Conservation (phyloP, 768 basidiomycete species). For the Suillus weaverae region DNA sequence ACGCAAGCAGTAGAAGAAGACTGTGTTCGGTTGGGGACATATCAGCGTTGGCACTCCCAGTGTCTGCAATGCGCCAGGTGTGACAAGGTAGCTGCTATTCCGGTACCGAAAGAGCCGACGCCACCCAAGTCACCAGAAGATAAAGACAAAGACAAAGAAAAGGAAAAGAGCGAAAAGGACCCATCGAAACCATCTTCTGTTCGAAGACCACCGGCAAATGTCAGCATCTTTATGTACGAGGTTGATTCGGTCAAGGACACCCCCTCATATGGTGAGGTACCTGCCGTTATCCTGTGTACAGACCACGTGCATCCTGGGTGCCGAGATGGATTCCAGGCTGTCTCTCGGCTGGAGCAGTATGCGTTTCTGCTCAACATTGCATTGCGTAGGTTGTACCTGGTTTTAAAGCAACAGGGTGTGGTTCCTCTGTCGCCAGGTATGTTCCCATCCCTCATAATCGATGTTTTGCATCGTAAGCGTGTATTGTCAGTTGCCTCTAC, state of each 20-base stretch:
- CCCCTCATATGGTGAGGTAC: conserved; percentile 70
- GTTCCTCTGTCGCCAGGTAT: conserved; percentile 80
- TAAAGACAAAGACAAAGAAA: conserved; percentile 46
- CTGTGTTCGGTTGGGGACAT: conserved; percentile 92
- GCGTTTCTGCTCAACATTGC: conserved; percentile 97
- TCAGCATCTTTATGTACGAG: conserved; percentile 76
- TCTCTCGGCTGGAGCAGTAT: conserved; percentile 95
- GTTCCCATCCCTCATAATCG: conserved; percentile 15
- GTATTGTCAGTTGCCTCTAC: conserved; percentile 26
- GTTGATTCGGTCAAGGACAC: conserved; percentile 67
- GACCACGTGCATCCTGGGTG: conserved; percentile 73
- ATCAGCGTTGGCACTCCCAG: conserved; percentile 94
- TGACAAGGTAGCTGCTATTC: conserved; percentile 71
- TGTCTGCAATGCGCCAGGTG: conserved; percentile 87
- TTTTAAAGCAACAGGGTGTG: conserved; percentile 85
- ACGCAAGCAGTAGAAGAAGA: conserved; percentile 94
- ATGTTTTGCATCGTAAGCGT: conserved; percentile 13
- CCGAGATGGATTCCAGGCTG: conserved; percentile 80
- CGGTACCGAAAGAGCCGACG: conserved; percentile 53
- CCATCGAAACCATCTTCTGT: conserved; percentile 61
- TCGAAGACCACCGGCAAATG: conserved; percentile 79
- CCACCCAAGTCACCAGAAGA: conserved; percentile 53
- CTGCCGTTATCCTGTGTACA: conserved; percentile 72
- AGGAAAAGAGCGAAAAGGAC: conserved; percentile 42
- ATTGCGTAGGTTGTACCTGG: conserved; percentile 82